A percentile compares a stretch with the other conserved stretches of the same genome.
Conservation (phyloP, 1,284 basidiomycete genomes). For the Baeospora myosura region DNA sequence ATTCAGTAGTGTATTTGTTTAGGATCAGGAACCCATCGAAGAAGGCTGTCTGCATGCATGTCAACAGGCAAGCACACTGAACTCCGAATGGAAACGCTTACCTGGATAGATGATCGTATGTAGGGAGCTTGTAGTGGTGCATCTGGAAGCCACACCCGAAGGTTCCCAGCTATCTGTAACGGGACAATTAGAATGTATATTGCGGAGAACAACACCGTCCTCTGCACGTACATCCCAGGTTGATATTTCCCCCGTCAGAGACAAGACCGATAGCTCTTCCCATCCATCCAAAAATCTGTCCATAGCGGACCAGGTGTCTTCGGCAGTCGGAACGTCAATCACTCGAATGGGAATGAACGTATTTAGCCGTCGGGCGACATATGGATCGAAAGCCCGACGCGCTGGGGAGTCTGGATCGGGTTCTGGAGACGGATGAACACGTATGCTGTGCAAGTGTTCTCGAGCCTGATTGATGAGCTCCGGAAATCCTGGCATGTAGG, state of each 20-base stretch:
- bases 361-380: slow-evolving; percentile 61
- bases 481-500: slow-evolving; percentile 27
- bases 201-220: slow-evolving; percentile 8
- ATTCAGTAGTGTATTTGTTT: slow-evolving; percentile 38
- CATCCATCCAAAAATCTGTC: slow-evolving; percentile 47
- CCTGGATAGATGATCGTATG: slow-evolving; percentile 56
- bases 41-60: slow-evolving; percentile 43
- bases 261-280: slow-evolving; percentile 44
- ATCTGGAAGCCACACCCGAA: slow-evolving; percentile 38
- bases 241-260: slow-evolving; percentile 34
- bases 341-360: slow-evolving; percentile 69
- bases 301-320: slow-evolving; percentile 48
- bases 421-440: slow-evolving; percentile 27
- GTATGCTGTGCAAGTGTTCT: slow-evolving; percentile 35
- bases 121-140: slow-evolving; percentile 41
- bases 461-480: slow-evolving; percentile 33
- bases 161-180: slow-evolving; percentile 41
- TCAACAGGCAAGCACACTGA: background rate
- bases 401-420: slow-evolving; percentile 43
- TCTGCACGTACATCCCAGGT: slow-evolving; percentile 51
- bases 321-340: slow-evolving; percentile 42
- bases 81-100: slow-evolving; percentile 17
- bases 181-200: background rate
- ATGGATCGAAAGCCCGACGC: slow-evolving; percentile 57
- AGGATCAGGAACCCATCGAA: slow-evolving; percentile 53